These are phyloP conservation scores for rapeseed (Brassica napus) DNA, from an alignment of 345 rosid genomes.

Conservation along the genomic window DNA sequence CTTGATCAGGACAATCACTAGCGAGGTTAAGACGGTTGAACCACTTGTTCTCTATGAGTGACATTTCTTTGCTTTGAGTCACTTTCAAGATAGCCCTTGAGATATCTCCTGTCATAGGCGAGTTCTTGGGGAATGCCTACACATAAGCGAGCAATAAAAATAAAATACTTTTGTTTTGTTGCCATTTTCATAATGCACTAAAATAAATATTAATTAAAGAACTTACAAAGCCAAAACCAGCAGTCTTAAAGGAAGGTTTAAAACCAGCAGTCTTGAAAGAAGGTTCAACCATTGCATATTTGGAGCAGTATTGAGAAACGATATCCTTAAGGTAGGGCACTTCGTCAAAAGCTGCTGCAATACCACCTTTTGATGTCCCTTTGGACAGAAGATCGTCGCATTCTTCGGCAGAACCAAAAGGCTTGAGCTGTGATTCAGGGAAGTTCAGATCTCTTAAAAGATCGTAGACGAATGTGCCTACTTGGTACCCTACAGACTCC, in stretches of 20 bases:
- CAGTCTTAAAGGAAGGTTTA: conserved; percentile 28
- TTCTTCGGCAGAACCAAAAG: not conserved
- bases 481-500: conserved; percentile 27
- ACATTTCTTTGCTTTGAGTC: conserved; percentile 39
- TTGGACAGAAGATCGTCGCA: conserved; percentile 27
- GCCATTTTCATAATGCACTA: no score
- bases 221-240: conserved; percentile 55
- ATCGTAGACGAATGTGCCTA: not conserved
- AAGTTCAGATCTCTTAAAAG: conserved; percentile 1
- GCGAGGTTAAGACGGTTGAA: not conserved
- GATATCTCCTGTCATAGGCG: conserved; percentile 43
- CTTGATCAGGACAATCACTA: conserved; percentile 29
- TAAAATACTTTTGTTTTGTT: no score
- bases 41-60: conserved; percentile 24
- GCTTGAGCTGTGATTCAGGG: not conserved
- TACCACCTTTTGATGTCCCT: conserved; percentile 23
- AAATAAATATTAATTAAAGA: not conserved
- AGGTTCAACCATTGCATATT: conserved; percentile 36
- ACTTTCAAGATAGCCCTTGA: conserved; percentile 52
- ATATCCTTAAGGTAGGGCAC: conserved; percentile 36
- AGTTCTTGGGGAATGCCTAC: conserved; percentile 47
- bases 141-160: not conserved
- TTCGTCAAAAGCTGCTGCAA: conserved; percentile 43
- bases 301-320: conserved; percentile 11
- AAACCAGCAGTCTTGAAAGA: conserved; percentile 41